Evolutionary conservation across 2,329 filamentous ascomycete genomes (phyloP), one percentile per base, ranked within the genome.

Genomic region (Calonectria pauciramosa): DNA sequence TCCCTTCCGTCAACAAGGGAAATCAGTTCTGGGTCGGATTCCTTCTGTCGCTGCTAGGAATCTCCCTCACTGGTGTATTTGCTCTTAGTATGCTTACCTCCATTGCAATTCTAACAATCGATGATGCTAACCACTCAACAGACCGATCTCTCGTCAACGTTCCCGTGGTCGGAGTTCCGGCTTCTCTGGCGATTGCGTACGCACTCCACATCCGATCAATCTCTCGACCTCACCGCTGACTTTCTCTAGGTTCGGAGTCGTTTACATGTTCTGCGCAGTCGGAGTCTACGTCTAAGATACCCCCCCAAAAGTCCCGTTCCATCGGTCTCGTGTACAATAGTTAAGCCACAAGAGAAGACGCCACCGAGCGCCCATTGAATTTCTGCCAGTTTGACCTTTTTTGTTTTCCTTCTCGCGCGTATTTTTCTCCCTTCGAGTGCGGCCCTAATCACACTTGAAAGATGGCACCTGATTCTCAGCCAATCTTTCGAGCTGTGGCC

Each of bases 181-280:
- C 97, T 76, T 97, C 96, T 75, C 84, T 97, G 81, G 94, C 96
- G 76, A 92, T 98, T 87, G 96, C 95, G 96, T 99, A 93, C 83
- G 95, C 66, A 34, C 49, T 44, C 63, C 68, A 36, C 23, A 28
- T 4, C 54, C 36, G 23, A 59, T 34, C 23, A 16, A 9, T 5
- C 0, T 71, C 60, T 14, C 59, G n/a, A 52, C 64, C 47, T 32
- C 30, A 38, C 67, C 54, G 68, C 83, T 83, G 69, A 80, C 32
- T 16, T 36, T 34, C 30, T 18, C 14, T 83, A 98, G 96, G 66
- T 94, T 98, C 86, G 97, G 97, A 81, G 94, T 96, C 66, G 96
- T 99, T 59, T 98, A 97, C 88, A 98, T 98, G 94, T 99, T 99
- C 87, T 99, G 97, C 87, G 97, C 96, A 75, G 97, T 97, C 84